These are phyloP conservation scores for Emericellopsis terricola DNA, from an alignment of 495 filamentous ascomycete species.

Conservation along the genomic window DNA sequence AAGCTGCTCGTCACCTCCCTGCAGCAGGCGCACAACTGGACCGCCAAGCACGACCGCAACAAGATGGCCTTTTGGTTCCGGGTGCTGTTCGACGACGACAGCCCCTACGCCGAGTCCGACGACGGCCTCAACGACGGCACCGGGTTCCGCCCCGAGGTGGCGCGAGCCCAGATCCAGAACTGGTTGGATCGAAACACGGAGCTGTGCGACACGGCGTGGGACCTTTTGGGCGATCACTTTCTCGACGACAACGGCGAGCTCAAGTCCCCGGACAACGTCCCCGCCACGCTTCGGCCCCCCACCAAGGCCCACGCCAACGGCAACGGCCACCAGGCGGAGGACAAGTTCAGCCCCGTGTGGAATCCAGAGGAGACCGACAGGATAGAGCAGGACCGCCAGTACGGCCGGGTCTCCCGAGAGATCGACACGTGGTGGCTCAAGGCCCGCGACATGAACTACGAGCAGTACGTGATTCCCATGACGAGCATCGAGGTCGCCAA, in stretches of 20 bases:
- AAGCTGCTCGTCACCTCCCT: constrained; percentile 76
- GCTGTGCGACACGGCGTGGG: constrained; percentile 21
- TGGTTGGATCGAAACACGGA: constrained; percentile 35
- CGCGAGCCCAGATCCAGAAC: constrained; percentile 22
- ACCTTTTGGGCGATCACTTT: constrained; percentile 21
- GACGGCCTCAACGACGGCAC: constrained; percentile 23
- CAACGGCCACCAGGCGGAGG: constrained; percentile 13
- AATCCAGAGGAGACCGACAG: constrained; percentile 25
- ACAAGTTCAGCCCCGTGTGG: constrained; percentile 20
- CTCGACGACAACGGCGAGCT: constrained; percentile 8
- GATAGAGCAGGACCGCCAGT: constrained; percentile 29
- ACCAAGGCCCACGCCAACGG: constrained; percentile 24
- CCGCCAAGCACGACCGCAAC: constrained; percentile 76
- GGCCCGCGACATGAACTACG: constrained; percentile 32
- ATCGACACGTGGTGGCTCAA: constrained; percentile 38
- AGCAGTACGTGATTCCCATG: constrained; percentile 32
- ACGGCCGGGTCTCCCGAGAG: constrained; percentile 36
- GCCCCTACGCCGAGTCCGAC: constrained; percentile 10
- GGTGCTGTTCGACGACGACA: constrained; percentile 51
- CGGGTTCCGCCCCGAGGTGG: constrained; percentile 22
- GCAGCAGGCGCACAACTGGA: constrained; percentile 83
- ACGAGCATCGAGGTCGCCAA: constrained; percentile 31
- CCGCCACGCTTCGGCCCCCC: constrained; percentile 16
- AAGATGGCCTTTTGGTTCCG: constrained; percentile 86
- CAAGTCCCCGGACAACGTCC: constrained; percentile 7